These are phyloP conservation scores for Copromyces sp. DNA, from an alignment of 495 filamentous ascomycete species.

Conservation along the genomic window DNA sequence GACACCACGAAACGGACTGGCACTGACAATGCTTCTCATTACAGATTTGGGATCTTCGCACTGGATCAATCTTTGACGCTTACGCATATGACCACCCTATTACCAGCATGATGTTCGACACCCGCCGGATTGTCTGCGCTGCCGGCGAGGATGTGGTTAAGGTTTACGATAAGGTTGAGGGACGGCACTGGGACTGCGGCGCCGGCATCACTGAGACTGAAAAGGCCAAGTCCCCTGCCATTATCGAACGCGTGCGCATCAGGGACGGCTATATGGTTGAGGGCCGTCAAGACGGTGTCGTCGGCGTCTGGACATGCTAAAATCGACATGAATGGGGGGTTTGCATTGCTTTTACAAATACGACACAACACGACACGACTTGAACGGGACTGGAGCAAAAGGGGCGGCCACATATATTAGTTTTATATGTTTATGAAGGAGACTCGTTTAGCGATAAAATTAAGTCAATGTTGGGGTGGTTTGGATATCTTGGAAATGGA, in stretches of 20 bases:
- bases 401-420: neutral
- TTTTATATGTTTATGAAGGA: neutral
- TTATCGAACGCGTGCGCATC: slow-evolving; percentile 81
- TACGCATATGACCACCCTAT: slow-evolving; percentile 91
- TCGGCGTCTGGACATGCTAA: slow-evolving; percentile 88
- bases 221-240: slow-evolving; percentile 46
- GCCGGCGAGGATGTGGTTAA: slow-evolving; percentile 90
- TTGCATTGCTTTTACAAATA: neutral
- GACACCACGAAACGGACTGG: neutral
- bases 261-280: slow-evolving; percentile 93
- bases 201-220: slow-evolving; percentile 61
- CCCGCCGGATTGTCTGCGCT: slow-evolving; percentile 79
- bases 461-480: neutral
- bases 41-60: slow-evolving; percentile 98
- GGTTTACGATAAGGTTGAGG: slow-evolving; percentile 95
- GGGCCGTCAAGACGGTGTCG: slow-evolving; percentile 75
- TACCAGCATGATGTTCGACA: slow-evolving; percentile 97
- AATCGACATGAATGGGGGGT: neutral
- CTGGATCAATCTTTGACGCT: slow-evolving; percentile 89
- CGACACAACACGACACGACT: neutral
- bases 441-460: neutral
- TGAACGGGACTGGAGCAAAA: neutral
- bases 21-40: neutral
- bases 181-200: slow-evolving; percentile 93
- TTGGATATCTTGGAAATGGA: neutral